Evolutionary conservation across 129 eudicot genomes (phyloP).

Genomic region (Flaveria trinervia): DNA sequence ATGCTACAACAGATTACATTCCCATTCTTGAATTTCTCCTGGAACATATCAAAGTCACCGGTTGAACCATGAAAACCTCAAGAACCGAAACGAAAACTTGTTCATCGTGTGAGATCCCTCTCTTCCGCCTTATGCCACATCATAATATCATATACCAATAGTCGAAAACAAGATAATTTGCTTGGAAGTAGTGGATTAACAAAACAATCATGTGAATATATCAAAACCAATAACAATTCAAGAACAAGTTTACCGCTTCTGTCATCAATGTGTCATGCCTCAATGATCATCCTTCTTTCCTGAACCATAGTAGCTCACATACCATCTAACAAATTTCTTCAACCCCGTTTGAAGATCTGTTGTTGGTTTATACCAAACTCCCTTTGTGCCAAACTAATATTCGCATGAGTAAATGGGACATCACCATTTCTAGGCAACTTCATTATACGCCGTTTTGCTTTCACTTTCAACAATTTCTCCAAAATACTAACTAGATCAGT

Average conservation of each 20-base stretch:
- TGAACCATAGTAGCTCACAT: slow-evolving; percentile 49
- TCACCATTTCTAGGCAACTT: slow-evolving; percentile 58
- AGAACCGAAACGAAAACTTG: slow-evolving; percentile 32
- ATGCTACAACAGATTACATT: slow-evolving; percentile 56
- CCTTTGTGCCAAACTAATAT: slow-evolving; percentile 45
- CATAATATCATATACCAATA: slow-evolving; percentile 36
- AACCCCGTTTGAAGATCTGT: slow-evolving; percentile 49
- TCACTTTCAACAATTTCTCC: slow-evolving; percentile 46
- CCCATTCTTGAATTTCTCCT: slow-evolving; percentile 38
- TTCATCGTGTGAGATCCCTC: slow-evolving; percentile 37
- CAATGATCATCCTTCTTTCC: slow-evolving; percentile 61
- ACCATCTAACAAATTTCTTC: slow-evolving; percentile 56
- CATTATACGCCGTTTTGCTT: slow-evolving; percentile 48
- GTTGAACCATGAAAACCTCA: slow-evolving; percentile 28
- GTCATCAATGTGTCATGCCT: slow-evolving; percentile 15
- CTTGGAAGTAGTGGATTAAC: slow-evolving; percentile 26
- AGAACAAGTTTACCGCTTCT: slow-evolving; percentile 41
- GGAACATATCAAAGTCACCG: slow-evolving; percentile 41
- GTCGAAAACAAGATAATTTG: slow-evolving; percentile 46
- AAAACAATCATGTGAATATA: slow-evolving; percentile 49
- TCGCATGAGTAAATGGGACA: slow-evolving; percentile 55
- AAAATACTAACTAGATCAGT: slow-evolving; percentile 41
- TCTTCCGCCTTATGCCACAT: slow-evolving; percentile 31
- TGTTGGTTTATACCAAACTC: slow-evolving; percentile 54
- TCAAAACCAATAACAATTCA: slow-evolving; percentile 51